These are phyloP conservation scores for Lizanozyma gosingica DNA, from an alignment of 1,139 yeast genomes.

Conservation along the genomic window DNA sequence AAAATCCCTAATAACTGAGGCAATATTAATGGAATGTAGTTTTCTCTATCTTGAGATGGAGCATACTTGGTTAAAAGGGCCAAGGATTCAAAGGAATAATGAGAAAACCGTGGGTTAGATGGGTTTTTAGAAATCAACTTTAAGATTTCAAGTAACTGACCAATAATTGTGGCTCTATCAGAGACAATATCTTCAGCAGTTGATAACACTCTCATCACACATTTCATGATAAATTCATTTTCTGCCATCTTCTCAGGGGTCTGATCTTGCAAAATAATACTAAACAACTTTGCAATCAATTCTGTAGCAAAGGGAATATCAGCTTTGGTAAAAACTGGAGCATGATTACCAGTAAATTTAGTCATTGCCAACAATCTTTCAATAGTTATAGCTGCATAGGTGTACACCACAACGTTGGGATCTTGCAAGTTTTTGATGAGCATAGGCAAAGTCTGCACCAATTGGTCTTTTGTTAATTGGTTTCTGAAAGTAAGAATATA, in stretches of 20 bases:
- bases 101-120: constrained; percentile 89
- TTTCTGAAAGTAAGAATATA: constrained; percentile 86
- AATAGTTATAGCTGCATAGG: constrained; percentile 88
- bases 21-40: constrained; percentile 49
- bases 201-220: constrained; percentile 75
- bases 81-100: constrained; percentile 81
- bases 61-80: constrained; percentile 62
- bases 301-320: constrained; percentile 52
- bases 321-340: constrained; percentile 54
- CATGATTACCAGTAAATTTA: constrained; percentile 32
- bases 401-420: constrained; percentile 73
- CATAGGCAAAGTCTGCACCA: constrained; percentile 72
- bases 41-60: constrained; percentile 11
- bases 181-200: constrained; percentile 60
- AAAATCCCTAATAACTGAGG: constrained; percentile 63
- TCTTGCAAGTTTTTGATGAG: constrained; percentile 57
- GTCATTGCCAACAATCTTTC: constrained; percentile 82
- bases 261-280: constrained; percentile 47
- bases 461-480: constrained; percentile 80
- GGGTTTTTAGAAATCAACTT: constrained; percentile 77
- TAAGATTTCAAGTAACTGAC: constrained; percentile 63
- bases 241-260: constrained; percentile 91
- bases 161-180: constrained; percentile 40
- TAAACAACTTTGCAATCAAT: constrained; percentile 49
- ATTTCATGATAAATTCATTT: constrained; percentile 86